Percentiles rank a stretch among this genome's conserved stretches.
These are phyloP conservation scores for Plantago coronopus DNA, from an alignment of 305 asterid species.

Conservation along the genomic window DNA sequence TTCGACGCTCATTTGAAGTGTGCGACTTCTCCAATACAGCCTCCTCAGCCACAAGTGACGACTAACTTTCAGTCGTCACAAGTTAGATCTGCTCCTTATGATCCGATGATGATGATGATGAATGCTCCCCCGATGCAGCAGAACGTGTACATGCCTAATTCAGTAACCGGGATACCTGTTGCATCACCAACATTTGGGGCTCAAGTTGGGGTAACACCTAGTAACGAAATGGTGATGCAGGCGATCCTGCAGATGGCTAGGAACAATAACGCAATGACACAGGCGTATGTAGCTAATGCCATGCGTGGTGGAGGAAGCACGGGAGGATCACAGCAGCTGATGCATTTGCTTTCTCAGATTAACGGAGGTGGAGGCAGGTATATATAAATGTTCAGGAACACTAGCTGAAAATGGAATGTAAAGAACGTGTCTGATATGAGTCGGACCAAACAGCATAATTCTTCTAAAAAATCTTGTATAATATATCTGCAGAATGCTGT, in stretches of 20 bases:
- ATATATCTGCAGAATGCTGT: no score
- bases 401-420: slow-evolving; percentile 5
- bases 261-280: slow-evolving; percentile 25
- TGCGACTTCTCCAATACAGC: slow-evolving; percentile 17
- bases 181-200: not conserved
- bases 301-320: not conserved
- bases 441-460: no score
- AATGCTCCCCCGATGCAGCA: not conserved
- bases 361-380: slow-evolving; percentile 11
- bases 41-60: slow-evolving; percentile 3
- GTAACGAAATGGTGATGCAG: not conserved
- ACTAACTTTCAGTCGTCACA: slow-evolving; percentile 9
- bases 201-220: not conserved
- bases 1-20: slow-evolving; percentile 64
- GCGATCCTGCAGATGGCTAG: slow-evolving; percentile 17
- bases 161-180: not conserved
- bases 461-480: no score
- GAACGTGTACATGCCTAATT: not conserved
- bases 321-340: slow-evolving; percentile 20
- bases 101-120: not conserved
- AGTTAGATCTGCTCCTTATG: slow-evolving; percentile 11
- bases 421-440: no score
- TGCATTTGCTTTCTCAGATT: slow-evolving; percentile 26
- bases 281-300: slow-evolving; percentile 16
- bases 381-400: no score